These are phyloP conservation scores for Raffaelea deltoideospora DNA, from an alignment of 2,329 filamentous ascomycete genomes.

Conservation along the genomic window DNA sequence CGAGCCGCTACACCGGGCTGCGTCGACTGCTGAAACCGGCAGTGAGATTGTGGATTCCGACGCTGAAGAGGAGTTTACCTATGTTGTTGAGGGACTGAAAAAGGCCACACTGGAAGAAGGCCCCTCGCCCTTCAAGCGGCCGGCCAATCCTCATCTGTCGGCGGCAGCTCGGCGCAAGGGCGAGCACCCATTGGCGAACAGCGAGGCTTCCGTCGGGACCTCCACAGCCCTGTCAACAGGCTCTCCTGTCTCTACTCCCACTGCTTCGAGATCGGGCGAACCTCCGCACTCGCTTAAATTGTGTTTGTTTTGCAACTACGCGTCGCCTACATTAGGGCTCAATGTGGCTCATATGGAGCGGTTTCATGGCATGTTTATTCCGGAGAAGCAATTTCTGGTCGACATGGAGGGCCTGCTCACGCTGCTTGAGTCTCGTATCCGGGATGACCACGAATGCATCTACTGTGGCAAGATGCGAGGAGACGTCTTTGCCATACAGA, in stretches of 20 bases:
- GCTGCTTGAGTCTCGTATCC: constrained; percentile 66
- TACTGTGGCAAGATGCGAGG: constrained; percentile 75
- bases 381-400: constrained; percentile 70
- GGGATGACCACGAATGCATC: constrained; percentile 68
- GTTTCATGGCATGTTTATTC: constrained; percentile 90
- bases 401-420: constrained; percentile 68
- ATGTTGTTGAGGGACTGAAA: constrained; percentile 65
- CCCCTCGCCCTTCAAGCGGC: constrained; percentile 37
- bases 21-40: constrained; percentile 22
- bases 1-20: constrained; percentile 48
- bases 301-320: constrained; percentile 88
- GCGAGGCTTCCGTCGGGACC: constrained; percentile 8
- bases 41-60: constrained; percentile 39
- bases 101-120: constrained; percentile 34
- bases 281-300: constrained; percentile 29
- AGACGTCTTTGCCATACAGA: constrained; percentile 68
- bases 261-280: constrained; percentile 16
- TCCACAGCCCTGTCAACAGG: constrained; percentile 8
- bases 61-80: constrained; percentile 58
- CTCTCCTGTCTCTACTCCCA: constrained; percentile 4
- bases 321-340: constrained; percentile 58
- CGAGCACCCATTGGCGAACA: constrained; percentile 25
- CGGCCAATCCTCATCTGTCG: constrained; percentile 33
- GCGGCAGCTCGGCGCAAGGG: constrained; percentile 26
- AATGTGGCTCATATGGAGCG: constrained; percentile 84